Percentiles rank a stretch among this genome's conserved stretches.
Evolutionary conservation across 139 green algal species (phyloP).

Genomic region (Haematococcus lacustris): DNA sequence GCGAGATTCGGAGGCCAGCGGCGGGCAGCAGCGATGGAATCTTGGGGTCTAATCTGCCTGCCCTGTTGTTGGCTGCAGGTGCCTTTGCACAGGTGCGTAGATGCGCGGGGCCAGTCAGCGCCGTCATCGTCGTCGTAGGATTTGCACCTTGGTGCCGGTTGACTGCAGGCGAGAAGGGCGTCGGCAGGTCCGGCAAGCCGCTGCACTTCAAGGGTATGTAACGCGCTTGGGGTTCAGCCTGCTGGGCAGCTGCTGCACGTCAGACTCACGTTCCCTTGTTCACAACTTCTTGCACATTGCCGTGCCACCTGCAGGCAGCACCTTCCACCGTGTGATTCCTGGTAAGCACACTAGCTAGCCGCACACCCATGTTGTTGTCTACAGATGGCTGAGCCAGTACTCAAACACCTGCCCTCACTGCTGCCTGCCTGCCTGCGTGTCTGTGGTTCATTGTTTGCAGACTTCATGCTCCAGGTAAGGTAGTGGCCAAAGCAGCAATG

Average conservation of each 20-base stretch:
- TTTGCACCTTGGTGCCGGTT: not conserved
- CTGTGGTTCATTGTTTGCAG: not conserved
- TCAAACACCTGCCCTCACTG: not conserved
- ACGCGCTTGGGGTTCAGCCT: not conserved
- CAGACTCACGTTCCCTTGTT: not conserved
- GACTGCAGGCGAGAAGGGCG: conserved; percentile 70
- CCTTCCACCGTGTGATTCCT: conserved; percentile 65
- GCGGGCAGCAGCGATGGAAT: not conserved
- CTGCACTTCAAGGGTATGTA: conserved; percentile 69
- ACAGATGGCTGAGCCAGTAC: not conserved
- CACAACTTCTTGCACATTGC: not conserved
- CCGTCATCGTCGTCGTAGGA: not conserved
- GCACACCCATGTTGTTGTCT: not conserved
- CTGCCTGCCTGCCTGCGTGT: not conserved
- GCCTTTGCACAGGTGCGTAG: not conserved
- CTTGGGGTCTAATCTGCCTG: not conserved
- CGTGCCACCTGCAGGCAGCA: conserved; percentile 7
- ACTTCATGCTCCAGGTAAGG: conserved; percentile 20
- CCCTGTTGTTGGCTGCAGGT: not conserved
- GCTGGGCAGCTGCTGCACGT: not conserved
- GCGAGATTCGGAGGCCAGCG: conserved; percentile 54
- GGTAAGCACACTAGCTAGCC: not conserved
- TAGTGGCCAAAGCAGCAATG: too few relatives aligned
- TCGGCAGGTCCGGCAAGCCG: conserved; percentile 70
- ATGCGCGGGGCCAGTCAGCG: not conserved